Percentiles rank a stretch among this genome's conserved stretches.
phyloP scores from a whole-genome alignment of 768 basidiomycete genomes.

The Mycena filopes region DNA sequence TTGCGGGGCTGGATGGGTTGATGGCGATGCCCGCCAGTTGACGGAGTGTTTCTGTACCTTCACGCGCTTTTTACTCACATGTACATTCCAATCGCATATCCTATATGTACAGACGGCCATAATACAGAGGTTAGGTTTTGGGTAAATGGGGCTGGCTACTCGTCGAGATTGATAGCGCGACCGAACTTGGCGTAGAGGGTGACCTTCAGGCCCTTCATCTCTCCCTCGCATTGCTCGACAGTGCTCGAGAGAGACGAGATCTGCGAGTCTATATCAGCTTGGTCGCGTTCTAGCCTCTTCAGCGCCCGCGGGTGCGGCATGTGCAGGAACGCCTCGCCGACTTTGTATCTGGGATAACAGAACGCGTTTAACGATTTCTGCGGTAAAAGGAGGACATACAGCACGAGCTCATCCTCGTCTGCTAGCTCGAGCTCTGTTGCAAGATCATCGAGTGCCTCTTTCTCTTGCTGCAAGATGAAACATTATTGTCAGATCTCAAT shows the following conservation, averaged over 20 bases:
- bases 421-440: slow-evolving; percentile 88
- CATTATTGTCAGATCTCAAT: slow-evolving; percentile 23
- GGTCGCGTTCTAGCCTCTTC: slow-evolving; percentile 77
- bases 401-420: slow-evolving; percentile 83
- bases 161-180: slow-evolving; percentile 91
- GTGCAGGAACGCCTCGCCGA: slow-evolving; percentile 91
- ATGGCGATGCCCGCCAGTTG: slow-evolving; percentile 34
- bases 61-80: neutral
- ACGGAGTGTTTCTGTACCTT: slow-evolving; percentile 20
- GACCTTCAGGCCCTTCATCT: slow-evolving; percentile 86
- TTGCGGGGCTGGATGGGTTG: slow-evolving; percentile 67
- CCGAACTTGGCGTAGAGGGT: slow-evolving; percentile 92
- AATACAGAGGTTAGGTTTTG: slow-evolving; percentile 17
- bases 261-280: slow-evolving; percentile 64
- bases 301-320: slow-evolving; percentile 75
- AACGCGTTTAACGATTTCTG: neutral
- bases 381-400: slow-evolving; percentile 58
- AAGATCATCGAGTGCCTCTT: slow-evolving; percentile 93
- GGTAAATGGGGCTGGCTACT: slow-evolving; percentile 50
- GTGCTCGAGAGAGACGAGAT: slow-evolving; percentile 60
- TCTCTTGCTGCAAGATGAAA: slow-evolving; percentile 81
- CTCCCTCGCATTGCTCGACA: slow-evolving; percentile 72
- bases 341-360: slow-evolving; percentile 81
- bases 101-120: slow-evolving; percentile 1
- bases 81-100: slow-evolving; percentile 7